Conservation (phyloP, 2,329 filamentous ascomycete genomes). For the Fusarium hostae region DNA sequence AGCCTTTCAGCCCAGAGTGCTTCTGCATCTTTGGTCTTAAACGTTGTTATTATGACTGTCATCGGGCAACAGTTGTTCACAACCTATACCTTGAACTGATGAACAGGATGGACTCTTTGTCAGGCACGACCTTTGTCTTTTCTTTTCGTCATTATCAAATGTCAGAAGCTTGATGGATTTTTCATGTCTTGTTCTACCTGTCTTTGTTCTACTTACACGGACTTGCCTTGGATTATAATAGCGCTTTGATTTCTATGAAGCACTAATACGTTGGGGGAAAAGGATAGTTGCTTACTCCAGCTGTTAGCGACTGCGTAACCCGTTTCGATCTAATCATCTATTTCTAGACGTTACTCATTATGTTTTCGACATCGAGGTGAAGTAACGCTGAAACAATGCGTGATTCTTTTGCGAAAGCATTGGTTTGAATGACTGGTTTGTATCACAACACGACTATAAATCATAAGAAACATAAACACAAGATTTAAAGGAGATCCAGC, state of each 20-base stretch:
- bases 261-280: too few species aligned
- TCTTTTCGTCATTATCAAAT: not conserved
- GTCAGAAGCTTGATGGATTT: not conserved
- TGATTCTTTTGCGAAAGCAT: rapidly evolving
- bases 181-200: too few species aligned
- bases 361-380: rapidly evolving
- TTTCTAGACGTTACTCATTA: not conserved
- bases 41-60: not conserved
- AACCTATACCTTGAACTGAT: not conserved
- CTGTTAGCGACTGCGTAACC: rapidly evolving
- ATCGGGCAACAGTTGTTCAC: not conserved
- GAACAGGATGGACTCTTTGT: not conserved
- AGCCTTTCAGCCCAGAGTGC: not conserved
- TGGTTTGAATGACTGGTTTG: rapidly evolving
- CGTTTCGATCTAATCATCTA: not conserved
- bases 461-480: not conserved
- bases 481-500: not conserved
- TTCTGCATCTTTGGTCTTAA: not conserved
- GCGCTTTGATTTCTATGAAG: not conserved
- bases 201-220: not conserved
- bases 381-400: rapidly evolving
- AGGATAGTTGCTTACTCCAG: rapidly evolving
- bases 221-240: not conserved
- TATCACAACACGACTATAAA: too few species aligned
- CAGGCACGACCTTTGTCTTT: not conserved